phyloP scores from a whole-genome alignment of 2,329 filamentous ascomycete genomes.

The Tolypocladium nubicola region DNA sequence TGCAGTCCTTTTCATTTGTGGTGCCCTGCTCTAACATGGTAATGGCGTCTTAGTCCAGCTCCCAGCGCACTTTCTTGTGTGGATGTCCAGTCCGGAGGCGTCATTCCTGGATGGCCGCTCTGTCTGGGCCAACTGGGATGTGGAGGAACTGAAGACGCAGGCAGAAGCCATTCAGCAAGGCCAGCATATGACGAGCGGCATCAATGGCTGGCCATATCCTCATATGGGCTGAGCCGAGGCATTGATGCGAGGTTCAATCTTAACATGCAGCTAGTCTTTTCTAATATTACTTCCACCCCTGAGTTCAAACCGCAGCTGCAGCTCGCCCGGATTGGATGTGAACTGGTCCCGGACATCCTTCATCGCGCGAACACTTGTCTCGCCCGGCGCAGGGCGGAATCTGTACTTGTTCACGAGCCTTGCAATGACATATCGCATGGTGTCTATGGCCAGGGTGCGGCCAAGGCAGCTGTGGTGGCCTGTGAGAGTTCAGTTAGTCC shows the following conservation, averaged over 20 bases:
- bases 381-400: not conserved
- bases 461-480: not conserved
- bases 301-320: not conserved
- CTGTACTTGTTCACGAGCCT: not conserved
- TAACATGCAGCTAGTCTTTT: too few species aligned
- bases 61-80: not conserved
- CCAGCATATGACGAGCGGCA: not conserved
- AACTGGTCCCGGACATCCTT: not conserved
- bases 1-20: not conserved
- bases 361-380: not conserved
- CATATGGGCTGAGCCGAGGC: not conserved
- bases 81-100: not conserved
- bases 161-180: not conserved
- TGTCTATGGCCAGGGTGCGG: not conserved
- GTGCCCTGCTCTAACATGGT: not conserved
- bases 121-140: not conserved
- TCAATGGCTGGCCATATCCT: not conserved
- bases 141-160: not conserved
- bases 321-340: not conserved
- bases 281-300: not conserved
- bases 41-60: not conserved
- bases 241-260: not conserved
- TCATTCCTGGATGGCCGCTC: not conserved
- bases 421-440: not conserved
- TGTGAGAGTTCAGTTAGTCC: not conserved